phyloP scores from a whole-genome alignment of 1,284 basidiomycete species.

The Pterulicium gracile region DNA sequence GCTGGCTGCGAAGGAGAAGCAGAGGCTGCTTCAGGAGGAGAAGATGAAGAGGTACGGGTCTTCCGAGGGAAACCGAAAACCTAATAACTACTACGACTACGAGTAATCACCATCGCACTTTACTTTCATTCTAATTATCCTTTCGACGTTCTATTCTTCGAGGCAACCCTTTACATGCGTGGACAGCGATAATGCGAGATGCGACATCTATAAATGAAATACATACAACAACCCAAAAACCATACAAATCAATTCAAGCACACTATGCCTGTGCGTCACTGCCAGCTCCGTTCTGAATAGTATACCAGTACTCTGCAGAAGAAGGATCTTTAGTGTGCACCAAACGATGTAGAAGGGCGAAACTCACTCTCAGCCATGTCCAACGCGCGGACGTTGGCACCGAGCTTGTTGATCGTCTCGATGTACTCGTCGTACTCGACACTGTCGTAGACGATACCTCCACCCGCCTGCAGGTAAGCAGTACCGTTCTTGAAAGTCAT shows the following conservation, averaged over 20 bases:
- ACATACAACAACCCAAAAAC: neutral
- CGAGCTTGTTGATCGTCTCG: slow-evolving; percentile 94
- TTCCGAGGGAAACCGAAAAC: neutral
- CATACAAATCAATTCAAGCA: neutral
- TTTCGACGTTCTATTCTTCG: neutral
- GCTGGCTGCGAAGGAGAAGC: neutral
- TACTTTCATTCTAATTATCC: neutral
- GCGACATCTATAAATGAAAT: neutral
- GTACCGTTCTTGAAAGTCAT: slow-evolving; percentile 95
- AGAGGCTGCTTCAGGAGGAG: neutral
- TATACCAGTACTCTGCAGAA: slow-evolving; percentile 52
- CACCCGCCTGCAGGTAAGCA: slow-evolving; percentile 92
- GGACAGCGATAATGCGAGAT: neutral
- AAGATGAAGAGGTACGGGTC: neutral
- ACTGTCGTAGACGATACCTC: slow-evolving; percentile 96
- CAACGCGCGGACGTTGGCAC: slow-evolving; percentile 79
- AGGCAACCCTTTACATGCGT: neutral
- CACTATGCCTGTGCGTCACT: neutral
- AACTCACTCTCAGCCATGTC: slow-evolving; percentile 83
- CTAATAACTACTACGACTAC: neutral
- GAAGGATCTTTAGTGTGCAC: too few species aligned
- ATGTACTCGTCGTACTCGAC: slow-evolving; percentile 95
- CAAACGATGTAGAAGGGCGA: slow-evolving; percentile 6
- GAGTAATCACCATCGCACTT: neutral
- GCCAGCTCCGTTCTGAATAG: slow-evolving; percentile 35